These are phyloP conservation scores for Cucumis hystrix DNA, from an alignment of 306 rosid species.

Conservation along the genomic window DNA sequence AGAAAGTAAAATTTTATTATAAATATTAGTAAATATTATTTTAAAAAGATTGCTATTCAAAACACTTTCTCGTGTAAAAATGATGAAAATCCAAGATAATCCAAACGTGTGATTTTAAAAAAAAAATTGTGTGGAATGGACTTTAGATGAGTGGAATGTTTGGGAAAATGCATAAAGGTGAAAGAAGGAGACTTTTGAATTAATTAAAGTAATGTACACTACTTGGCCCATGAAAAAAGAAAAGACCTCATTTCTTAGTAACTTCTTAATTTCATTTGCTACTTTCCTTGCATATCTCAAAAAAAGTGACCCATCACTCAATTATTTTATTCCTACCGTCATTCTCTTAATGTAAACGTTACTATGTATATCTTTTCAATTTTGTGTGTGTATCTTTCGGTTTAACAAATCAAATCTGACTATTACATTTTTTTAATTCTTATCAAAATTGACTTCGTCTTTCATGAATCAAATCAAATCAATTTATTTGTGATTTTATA, in stretches of 20 bases:
- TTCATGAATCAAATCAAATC: neutral
- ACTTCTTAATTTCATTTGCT: neutral
- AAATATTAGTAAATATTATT: too few relatives aligned
- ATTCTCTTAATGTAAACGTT: neutral
- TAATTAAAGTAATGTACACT: neutral
- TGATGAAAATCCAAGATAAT: too few relatives aligned
- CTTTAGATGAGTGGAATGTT: neutral
- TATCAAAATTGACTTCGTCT: neutral
- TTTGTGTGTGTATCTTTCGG: neutral
- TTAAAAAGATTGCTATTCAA: too few relatives aligned
- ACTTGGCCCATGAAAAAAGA: neutral
- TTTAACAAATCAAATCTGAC: neutral
- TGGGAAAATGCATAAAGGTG: neutral
- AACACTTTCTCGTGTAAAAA: too few relatives aligned
- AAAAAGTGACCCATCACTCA: neutral
- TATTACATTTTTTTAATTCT: neutral
- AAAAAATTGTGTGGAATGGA: too few relatives aligned
- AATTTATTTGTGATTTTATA: neutral
- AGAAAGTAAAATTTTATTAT: too few relatives aligned
- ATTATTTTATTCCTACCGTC: neutral
- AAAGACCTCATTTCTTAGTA: neutral
- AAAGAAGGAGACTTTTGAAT: neutral
- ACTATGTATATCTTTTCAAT: too few relatives aligned
- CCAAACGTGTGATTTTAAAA: too few relatives aligned
- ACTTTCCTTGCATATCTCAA: neutral